Evolutionary conservation across 2,329 filamentous ascomycete species (phyloP).

Genomic region (Rhinocladiella mackenziei): DNA sequence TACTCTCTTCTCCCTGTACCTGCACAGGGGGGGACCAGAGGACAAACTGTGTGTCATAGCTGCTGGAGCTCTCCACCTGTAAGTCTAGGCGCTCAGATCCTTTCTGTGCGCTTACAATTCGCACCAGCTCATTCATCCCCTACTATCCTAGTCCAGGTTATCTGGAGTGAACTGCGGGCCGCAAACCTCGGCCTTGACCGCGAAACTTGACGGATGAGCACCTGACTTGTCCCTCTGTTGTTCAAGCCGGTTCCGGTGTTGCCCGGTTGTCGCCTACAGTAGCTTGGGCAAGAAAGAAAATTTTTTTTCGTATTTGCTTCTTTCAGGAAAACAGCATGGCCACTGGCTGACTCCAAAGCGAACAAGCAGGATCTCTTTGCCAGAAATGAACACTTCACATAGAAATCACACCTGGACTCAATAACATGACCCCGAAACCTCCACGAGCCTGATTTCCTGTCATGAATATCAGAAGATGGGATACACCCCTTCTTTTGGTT

Average conservation of each 20-base stretch:
- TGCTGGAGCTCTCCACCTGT: conserved; percentile 22
- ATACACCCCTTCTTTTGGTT: not conserved
- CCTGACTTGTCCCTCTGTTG: conserved; percentile 9
- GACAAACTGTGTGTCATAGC: conserved; percentile 24
- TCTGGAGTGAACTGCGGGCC: conserved; percentile 11
- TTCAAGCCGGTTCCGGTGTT: conserved; percentile 4
- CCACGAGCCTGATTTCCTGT: not conserved
- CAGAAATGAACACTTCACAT: not conserved
- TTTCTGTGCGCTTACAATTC: conserved; percentile 8
- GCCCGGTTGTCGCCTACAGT: conserved; percentile 5
- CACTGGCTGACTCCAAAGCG: too few species aligned
- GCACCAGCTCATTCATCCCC: not conserved
- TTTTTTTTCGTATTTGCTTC: conserved; percentile 1
- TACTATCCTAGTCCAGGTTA: conserved; percentile 2
- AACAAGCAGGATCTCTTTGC: conserved; percentile 2
- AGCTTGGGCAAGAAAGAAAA: not conserved
- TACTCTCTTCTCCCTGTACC: not conserved
- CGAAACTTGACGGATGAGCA: conserved; percentile 4
- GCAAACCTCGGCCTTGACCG: conserved; percentile 8
- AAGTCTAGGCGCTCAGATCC: conserved; percentile 18
- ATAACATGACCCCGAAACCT: not conserved
- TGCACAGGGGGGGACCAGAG: conserved; percentile 1
- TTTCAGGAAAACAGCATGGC: not conserved
- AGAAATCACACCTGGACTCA: not conserved
- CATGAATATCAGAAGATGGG: not conserved